Base-by-base conservation (phyloP, 306 rosid species). In the Fragaria iinumae region DNA sequence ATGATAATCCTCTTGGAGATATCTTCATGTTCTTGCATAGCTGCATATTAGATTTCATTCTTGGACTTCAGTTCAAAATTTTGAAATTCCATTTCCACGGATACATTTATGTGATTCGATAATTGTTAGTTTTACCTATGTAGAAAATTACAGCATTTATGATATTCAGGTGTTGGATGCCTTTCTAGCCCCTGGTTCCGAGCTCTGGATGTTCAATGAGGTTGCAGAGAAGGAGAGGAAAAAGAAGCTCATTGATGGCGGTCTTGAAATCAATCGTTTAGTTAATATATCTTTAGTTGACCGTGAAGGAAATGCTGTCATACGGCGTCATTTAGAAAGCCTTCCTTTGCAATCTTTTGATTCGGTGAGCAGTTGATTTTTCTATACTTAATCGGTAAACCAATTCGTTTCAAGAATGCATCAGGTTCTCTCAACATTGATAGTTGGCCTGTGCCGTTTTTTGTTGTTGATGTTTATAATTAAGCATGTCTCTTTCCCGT, bases 141-240 rank as follows among this genome's bases (percentile, higher is more conserved):
- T 57, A 81, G 52, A 14, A 74, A 48, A 38, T 72, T 74, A 49
- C 52, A 27, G 27, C 65, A 23, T 70, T 4, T 32, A 17, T 25
- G 59, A 10, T 71, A 27, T 81, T 62, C 69, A 93, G 96, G 98
- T 93, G 53, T 77, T 93, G 89, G 98, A 93, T 75, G 98, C 95
- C 68, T 93, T 90, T 83, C 87, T 93, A 59, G 95, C 98, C 62
- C 87, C 74, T 56, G 87, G 89, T 72, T 91, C 98, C 53, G 98
- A 93, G 88, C 95, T 93, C 69, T 93, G 98, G 98, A 91, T 93
- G 98, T 93, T 93, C 85, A 93, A 91, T 81, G 98, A 91, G 78
- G 96, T 93, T 81, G 88, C 84, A 65, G 98, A 91, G 77, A 87
- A 89, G 44, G 98, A 89, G 82, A 87, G 98, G 88, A 89, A 91